Percentiles rank a stretch among this genome's conserved stretches.
phyloP scores from a whole-genome alignment of 495 filamentous ascomycete genomes.

The Elaphomyces granulatus region DNA sequence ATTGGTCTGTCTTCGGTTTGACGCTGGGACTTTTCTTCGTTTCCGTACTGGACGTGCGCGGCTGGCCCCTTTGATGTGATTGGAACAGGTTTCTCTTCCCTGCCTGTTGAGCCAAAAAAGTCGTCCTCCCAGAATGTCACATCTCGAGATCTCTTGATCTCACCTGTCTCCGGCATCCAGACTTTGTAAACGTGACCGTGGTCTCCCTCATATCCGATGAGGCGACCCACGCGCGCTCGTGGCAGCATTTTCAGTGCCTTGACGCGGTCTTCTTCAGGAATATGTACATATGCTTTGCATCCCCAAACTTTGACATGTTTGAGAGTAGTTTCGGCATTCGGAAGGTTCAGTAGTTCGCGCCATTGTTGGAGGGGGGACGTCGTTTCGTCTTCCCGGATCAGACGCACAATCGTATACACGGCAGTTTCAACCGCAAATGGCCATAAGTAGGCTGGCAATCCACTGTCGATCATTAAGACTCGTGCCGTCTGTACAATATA shows the following conservation, averaged over 20 bases:
- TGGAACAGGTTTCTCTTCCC: not conserved
- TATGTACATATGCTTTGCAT: constrained; percentile 1
- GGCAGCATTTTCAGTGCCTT: not conserved
- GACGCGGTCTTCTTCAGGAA: not conserved
- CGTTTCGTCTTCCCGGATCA: not conserved
- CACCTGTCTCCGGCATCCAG: constrained; percentile 1
- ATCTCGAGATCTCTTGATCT: not conserved
- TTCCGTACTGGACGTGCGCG: not conserved
- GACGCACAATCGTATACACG: not conserved
- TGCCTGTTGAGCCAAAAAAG: not conserved
- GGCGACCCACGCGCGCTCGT: not conserved
- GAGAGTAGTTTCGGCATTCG: not conserved
- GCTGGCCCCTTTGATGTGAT: not conserved
- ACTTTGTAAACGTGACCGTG: constrained; percentile 1
- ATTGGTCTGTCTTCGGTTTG: not conserved
- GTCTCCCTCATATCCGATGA: constrained; percentile 1
- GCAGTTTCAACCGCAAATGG: not conserved
- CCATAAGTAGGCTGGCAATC: not conserved
- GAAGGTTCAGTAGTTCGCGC: not conserved
- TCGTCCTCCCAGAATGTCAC: constrained; percentile 3
- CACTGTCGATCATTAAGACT: not conserved
- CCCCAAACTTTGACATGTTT: constrained; percentile 2
- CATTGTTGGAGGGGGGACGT: not conserved
- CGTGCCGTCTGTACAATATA: not conserved
- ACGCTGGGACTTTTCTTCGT: not conserved